A percentile compares a stretch with the other conserved stretches of the same genome.
These are phyloP conservation scores for Microdochium paspali DNA, from an alignment of 2,329 filamentous ascomycete species.

Conservation along the genomic window DNA sequence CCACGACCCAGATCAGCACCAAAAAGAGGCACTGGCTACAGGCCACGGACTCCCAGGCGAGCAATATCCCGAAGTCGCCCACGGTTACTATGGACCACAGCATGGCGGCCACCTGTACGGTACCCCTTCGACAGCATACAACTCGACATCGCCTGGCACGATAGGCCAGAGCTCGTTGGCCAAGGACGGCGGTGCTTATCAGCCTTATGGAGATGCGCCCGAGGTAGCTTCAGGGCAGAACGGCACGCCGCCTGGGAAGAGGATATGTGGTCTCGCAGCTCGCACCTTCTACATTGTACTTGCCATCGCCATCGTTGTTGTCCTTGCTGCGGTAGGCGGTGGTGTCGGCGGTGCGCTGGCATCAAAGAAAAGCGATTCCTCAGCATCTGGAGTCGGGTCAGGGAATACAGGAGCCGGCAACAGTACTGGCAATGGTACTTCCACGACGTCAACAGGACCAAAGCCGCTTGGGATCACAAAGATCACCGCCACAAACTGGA, in stretches of 20 bases:
- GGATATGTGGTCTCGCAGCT: constrained; percentile 10
- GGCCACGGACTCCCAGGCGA: not conserved
- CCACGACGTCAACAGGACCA: constrained; percentile 2
- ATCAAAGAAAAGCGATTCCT: constrained; percentile 2
- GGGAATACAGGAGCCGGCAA: not conserved
- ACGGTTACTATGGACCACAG: not conserved
- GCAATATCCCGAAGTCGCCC: not conserved
- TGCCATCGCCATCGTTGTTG: constrained; percentile 3
- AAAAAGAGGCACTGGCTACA: constrained; percentile 3
- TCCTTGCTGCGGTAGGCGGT: constrained; percentile 5
- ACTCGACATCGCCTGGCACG: not conserved
- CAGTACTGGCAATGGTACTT: not conserved
- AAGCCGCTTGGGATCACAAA: constrained; percentile 8
- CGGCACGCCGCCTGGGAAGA: constrained; percentile 6
- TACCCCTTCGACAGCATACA: not conserved
- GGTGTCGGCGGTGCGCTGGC: constrained; percentile 8
- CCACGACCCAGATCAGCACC: constrained; percentile 3
- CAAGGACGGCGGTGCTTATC: not conserved
- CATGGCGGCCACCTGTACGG: not conserved
- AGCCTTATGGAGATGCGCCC: not conserved
- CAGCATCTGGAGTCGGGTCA: not conserved
- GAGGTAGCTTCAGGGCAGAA: constrained; percentile 2
- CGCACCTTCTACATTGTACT: constrained; percentile 11
- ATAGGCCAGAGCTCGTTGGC: not conserved
- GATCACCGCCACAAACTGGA: constrained; percentile 11